Evolutionary conservation across 345 rosid species (phyloP), one percentile per base, ranked within the genome.

Genomic region (Salix dunnii): DNA sequence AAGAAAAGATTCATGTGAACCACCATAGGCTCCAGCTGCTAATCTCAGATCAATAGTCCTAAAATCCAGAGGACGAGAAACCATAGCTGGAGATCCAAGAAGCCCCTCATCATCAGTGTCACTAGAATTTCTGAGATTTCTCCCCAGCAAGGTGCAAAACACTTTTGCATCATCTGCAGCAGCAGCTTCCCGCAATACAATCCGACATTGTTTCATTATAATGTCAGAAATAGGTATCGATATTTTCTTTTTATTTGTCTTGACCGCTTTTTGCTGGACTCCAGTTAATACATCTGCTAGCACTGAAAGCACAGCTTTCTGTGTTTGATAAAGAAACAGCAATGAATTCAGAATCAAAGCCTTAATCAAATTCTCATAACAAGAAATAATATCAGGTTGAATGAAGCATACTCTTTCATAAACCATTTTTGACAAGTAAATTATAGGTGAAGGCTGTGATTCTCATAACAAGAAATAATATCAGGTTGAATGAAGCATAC

Each of bases 231-330:
- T 76, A 78, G 83, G 74, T 71, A 96, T 23, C 14, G 80, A 76
- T 48, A 68, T 88, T 88, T 84, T 89, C 79, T 82, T 91, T 83
- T 85, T 93, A 71, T 81, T 80, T 86, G 73, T 87, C 81, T 89
- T 85, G 4, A 84, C 90, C 62, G 87, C 74, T 75, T 80, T 86
- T 78, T 84, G 88, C 63, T 76, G 86, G 81, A 80, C 85, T 78
- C 90, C 89, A 77, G 71, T 81, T 46, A 65, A 74, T 78, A 91
- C 76, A 82, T 93, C 93, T 28, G 88, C 94, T 69, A 96, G 89
- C 87, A 96, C 93, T 48, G 94, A 87, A 81, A 96, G 90, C 84
- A 93, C 98, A 82, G 98, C 98, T 96, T 93, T 96, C 99, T 96
- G 99, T 78, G 74, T 78, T 83, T 88, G 82, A 88, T 77, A 74